These are phyloP conservation scores for Saccharomycopsis amapae DNA, from an alignment of 805 yeast species.

Conservation along the genomic window DNA sequence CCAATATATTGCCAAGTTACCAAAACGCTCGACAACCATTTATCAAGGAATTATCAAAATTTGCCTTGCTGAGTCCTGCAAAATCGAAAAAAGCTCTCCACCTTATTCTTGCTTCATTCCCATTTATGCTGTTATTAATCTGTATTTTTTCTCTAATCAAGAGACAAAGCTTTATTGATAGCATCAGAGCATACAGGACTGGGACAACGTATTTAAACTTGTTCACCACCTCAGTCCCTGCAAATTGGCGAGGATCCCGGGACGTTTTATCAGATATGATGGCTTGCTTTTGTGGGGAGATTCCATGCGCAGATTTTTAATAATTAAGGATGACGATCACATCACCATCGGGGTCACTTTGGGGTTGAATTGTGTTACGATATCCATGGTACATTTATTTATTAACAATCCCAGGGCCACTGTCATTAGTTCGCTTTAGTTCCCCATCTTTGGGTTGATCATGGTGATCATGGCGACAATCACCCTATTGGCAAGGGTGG, in stretches of 20 bases:
- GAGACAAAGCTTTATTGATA: conserved; percentile 39
- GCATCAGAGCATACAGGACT: conserved; percentile 53
- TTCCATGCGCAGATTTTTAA: conserved; percentile 37
- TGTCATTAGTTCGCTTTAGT: conserved; percentile 65
- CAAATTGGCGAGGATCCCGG: conserved; percentile 71
- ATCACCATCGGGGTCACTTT: conserved; percentile 70
- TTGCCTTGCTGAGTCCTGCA: conserved; percentile 42
- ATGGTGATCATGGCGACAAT: conserved; percentile 67
- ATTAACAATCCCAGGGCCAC: conserved; percentile 73
- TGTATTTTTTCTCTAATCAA: conserved; percentile 53
- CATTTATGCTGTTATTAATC: conserved; percentile 51
- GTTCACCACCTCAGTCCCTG: conserved; percentile 26
- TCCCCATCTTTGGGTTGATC: conserved; percentile 63
- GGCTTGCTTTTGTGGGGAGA: conserved; percentile 66
- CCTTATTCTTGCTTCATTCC: conserved; percentile 65
- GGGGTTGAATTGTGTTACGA: conserved; percentile 77
- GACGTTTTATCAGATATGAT: conserved; percentile 65
- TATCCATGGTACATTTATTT: conserved; percentile 69
- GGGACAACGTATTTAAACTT: conserved; percentile 59
- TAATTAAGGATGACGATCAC: conserved; percentile 55
- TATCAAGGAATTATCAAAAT: conserved; percentile 35
- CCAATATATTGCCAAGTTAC: conserved; percentile 15
- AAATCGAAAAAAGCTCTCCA: conserved; percentile 50
- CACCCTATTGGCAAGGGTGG: conserved; percentile 41
- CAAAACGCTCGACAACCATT: conserved; percentile 26